Conservation (phyloP, 1,139 yeast genomes). For the Yamadazyma conglobata region DNA sequence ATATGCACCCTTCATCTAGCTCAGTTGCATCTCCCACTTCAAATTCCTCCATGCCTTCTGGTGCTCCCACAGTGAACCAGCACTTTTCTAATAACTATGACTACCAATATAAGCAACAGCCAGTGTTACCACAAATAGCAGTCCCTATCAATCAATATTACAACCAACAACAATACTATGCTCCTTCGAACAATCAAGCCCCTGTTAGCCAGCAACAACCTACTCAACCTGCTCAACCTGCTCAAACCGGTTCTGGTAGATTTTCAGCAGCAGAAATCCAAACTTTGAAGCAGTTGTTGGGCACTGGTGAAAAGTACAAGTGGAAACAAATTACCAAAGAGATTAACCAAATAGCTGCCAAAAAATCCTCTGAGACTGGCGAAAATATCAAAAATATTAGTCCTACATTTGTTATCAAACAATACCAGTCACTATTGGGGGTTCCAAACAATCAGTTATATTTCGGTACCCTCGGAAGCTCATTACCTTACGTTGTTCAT, state of each 20-base stretch:
- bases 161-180: constrained; percentile 1
- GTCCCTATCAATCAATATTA: constrained; percentile 2
- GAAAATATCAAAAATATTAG: constrained; percentile 32
- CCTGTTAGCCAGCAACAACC: background rate
- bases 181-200: background rate
- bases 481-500: constrained; percentile 41
- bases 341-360: constrained; percentile 24
- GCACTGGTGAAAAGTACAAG: constrained; percentile 43
- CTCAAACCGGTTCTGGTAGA: constrained; percentile 16
- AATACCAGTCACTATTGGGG: constrained; percentile 40
- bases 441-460: constrained; percentile 37
- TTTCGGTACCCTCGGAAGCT: constrained; percentile 40
- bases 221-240: constrained; percentile 1
- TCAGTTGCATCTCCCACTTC: constrained; percentile 2
- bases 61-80: background rate
- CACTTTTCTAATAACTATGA: constrained; percentile 5
- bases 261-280: constrained; percentile 38
- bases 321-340: constrained; percentile 49
- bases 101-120: constrained; percentile 9
- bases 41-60: constrained; percentile 1
- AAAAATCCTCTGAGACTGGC: constrained; percentile 9
- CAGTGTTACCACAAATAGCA: constrained; percentile 6
- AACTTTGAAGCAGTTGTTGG: constrained; percentile 35
- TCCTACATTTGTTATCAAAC: constrained; percentile 45
- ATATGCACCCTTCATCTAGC: background rate